These are phyloP conservation scores for Scutellaria barbata DNA, from an alignment of 257 asterid species.

Conservation along the genomic window DNA sequence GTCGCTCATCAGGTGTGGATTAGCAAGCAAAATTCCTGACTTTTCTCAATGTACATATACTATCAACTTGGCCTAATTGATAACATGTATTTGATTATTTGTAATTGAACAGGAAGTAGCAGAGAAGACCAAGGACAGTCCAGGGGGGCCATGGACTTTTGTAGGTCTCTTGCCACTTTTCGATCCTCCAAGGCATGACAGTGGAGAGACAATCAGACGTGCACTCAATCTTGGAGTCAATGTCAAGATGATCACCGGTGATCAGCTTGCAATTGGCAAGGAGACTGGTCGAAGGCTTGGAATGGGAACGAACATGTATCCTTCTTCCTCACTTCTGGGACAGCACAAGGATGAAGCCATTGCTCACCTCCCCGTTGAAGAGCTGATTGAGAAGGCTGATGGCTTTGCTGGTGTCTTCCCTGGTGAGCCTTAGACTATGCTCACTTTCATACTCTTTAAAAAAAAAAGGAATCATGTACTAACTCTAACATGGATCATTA, in stretches of 20 bases:
- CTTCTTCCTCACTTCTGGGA: constrained; percentile 66
- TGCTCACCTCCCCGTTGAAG: constrained; percentile 52
- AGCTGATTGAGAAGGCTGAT: constrained; percentile 63
- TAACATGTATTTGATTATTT: not conserved
- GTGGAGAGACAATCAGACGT: constrained; percentile 74
- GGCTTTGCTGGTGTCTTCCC: constrained; percentile 72
- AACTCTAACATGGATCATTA: not conserved
- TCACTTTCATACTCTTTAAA: not conserved
- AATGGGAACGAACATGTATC: constrained; percentile 72
- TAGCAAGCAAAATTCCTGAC: not conserved
- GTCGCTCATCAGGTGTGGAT: constrained; percentile 50
- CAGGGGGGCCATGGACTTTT: constrained; percentile 74
- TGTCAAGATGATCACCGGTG: constrained; percentile 87
- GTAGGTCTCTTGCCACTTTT: constrained; percentile 75
- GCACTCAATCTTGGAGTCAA: constrained; percentile 80
- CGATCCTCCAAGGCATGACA: constrained; percentile 89
- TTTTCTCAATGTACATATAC: not conserved
- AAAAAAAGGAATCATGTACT: constrained; percentile 5
- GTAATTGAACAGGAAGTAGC: constrained; percentile 50
- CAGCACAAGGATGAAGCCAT: constrained; percentile 58
- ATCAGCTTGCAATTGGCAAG: constrained; percentile 65
- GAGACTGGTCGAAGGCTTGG: constrained; percentile 68
- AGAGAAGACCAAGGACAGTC: constrained; percentile 66
- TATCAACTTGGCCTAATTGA: not conserved
- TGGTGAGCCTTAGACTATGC: constrained; percentile 32